Evolutionary conservation across 1,284 basidiomycete species (phyloP).

Genomic region (Cutaneotrichosporon spelunceum): DNA sequence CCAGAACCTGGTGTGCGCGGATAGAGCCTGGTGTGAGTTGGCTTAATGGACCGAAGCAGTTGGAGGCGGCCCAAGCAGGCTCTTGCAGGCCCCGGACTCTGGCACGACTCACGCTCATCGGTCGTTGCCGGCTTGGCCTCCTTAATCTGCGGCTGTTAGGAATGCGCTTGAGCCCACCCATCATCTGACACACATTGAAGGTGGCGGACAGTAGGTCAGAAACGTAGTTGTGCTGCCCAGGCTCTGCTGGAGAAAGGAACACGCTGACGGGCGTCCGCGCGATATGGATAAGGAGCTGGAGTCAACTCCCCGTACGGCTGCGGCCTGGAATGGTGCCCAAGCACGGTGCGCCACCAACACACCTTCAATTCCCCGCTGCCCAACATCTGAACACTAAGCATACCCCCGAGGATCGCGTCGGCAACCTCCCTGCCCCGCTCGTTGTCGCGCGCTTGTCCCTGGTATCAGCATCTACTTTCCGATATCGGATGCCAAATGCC

Average conservation of each 20-base stretch:
- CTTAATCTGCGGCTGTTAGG: conserved; percentile 7
- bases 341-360: not conserved
- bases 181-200: conserved; percentile 10
- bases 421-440: conserved; percentile 13
- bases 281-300: conserved; percentile 17
- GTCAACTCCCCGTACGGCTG: conserved; percentile 1
- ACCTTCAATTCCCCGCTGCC: conserved; percentile 17
- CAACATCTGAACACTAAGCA: conserved; percentile 17
- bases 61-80: not conserved
- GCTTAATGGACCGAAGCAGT: not conserved
- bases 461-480: conserved; percentile 6
- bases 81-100: not conserved
- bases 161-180: not conserved
- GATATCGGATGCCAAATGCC: not conserved
- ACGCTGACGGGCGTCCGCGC: conserved; percentile 2
- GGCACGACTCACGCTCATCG: not conserved
- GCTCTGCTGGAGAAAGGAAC: conserved; percentile 7
- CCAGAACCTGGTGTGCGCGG: not conserved
- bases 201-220: conserved; percentile 9
- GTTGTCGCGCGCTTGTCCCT: not conserved
- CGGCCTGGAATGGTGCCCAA: no score
- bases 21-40: not conserved
- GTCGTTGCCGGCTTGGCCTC: not conserved
- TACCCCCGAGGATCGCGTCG: conserved; percentile 13
- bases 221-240: not conserved